phyloP scores from a whole-genome alignment of 2,329 filamentous ascomycete species.

The Zymoseptoria brevis region DNA sequence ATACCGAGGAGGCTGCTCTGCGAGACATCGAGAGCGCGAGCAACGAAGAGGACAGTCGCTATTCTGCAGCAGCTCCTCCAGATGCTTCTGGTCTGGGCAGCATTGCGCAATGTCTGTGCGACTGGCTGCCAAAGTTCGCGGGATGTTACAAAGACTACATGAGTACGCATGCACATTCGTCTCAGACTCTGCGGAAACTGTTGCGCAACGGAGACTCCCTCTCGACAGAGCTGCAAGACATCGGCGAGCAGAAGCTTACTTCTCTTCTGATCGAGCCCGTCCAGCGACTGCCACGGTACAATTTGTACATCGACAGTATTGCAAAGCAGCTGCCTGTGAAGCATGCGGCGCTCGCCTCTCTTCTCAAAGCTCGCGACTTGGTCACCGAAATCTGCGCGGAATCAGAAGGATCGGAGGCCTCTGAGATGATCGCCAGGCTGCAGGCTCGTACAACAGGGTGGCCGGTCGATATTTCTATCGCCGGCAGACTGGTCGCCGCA shows the following conservation, averaged over 20 bases:
- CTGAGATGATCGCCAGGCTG: slow-evolving; percentile 64
- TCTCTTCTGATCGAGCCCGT: slow-evolving; percentile 95
- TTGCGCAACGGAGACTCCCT: slow-evolving; percentile 71
- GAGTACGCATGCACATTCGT: slow-evolving; percentile 78
- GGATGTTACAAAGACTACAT: slow-evolving; percentile 92
- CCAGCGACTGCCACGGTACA: slow-evolving; percentile 88
- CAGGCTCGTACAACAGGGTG: slow-evolving; percentile 22
- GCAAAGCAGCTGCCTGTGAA: slow-evolving; percentile 74
- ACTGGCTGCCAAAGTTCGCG: slow-evolving; percentile 90
- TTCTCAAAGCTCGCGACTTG: slow-evolving; percentile 85
- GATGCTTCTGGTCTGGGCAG: slow-evolving; percentile 53
- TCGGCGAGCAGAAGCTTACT: slow-evolving; percentile 81
- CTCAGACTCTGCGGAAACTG: slow-evolving; percentile 69
- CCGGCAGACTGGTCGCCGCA: slow-evolving; percentile 69
- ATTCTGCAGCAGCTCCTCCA: neutral
- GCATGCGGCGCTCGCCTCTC: slow-evolving; percentile 72
- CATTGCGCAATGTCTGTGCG: slow-evolving; percentile 72
- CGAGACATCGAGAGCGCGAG: slow-evolving; percentile 59
- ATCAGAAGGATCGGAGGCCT: slow-evolving; percentile 64
- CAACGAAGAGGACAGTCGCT: slow-evolving; percentile 23
- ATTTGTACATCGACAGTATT: slow-evolving; percentile 92
- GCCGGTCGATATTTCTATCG: slow-evolving; percentile 47
- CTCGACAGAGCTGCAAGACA: slow-evolving; percentile 67
- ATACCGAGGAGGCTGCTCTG: slow-evolving; percentile 72
- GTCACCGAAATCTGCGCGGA: slow-evolving; percentile 95